Conservation (phyloP, 805 yeast species). For the Wickerhamomyces hampshirensis region DNA sequence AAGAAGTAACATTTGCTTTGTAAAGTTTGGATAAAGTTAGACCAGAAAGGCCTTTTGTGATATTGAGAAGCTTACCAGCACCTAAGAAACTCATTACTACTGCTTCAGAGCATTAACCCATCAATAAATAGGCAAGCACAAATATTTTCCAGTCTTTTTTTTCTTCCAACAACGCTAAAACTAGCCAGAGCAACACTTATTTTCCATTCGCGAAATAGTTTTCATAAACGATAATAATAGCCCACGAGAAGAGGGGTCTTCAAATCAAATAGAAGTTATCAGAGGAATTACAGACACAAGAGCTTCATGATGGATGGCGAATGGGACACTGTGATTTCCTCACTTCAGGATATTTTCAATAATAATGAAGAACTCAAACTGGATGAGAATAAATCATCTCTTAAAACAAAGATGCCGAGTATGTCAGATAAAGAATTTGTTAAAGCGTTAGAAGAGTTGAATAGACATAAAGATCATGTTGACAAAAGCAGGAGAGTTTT, state of each 20-base stretch:
- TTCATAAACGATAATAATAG: not conserved
- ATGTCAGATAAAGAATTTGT: conserved; percentile 36
- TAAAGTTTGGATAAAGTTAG: conserved; percentile 10
- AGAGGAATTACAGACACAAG: not conserved
- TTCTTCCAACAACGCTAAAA: too few relatives aligned
- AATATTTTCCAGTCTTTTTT: not conserved
- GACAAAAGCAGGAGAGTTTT: conserved; percentile 44
- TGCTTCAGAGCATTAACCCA: not conserved
- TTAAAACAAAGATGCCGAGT: conserved; percentile 27
- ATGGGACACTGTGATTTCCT: conserved; percentile 66
- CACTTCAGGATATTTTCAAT: conserved; percentile 64
- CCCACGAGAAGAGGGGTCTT: not conserved
- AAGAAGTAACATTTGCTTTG: not conserved
- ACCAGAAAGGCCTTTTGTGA: conserved; percentile 12
- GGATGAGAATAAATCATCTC: conserved; percentile 33
- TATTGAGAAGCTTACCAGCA: conserved; percentile 9
- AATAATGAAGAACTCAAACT: conserved; percentile 51
- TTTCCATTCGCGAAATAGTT: conserved; percentile 1
- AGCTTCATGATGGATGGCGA: conserved; percentile 48
- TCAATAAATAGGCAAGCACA: not conserved
- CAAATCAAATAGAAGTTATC: not conserved
- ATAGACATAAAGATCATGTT: conserved; percentile 52
- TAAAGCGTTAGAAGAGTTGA: conserved; percentile 35
- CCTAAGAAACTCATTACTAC: conserved; percentile 16
- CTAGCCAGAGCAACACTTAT: too few relatives aligned